Conservation (phyloP, 352 stramenopile species). For the Phytophthora brassicae region DNA sequence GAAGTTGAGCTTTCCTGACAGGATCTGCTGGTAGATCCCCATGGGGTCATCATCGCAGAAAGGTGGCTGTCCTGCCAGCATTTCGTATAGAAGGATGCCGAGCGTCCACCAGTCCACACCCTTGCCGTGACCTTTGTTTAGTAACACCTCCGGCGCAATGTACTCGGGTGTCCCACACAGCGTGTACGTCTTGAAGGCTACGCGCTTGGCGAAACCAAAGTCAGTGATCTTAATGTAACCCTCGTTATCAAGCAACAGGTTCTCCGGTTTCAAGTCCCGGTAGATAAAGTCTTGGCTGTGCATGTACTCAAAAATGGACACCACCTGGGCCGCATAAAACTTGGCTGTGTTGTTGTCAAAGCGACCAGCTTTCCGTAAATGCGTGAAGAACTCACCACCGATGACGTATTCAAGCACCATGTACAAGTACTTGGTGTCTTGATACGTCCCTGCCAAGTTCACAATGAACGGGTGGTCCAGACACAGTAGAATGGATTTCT, state of each 20-base stretch:
- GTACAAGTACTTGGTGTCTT: conserved; percentile 95
- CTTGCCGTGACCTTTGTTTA: conserved; percentile 89
- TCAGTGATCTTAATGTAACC: conserved; percentile 97
- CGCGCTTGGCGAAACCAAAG: conserved; percentile 93
- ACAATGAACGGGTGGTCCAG: conserved; percentile 97
- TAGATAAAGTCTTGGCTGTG: conserved; percentile 97
- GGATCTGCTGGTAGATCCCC: conserved; percentile 95
- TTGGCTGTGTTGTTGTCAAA: conserved; percentile 93
- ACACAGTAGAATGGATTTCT: conserved; percentile 94
- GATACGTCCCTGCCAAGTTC: conserved; percentile 93
- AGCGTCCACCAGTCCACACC: conserved; percentile 97
- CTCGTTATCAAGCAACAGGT: conserved; percentile 93
- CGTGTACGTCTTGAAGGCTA: conserved; percentile 95
- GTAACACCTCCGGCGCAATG: conserved; percentile 90
- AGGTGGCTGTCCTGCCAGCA: conserved; percentile 95
- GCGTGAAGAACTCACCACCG: conserved; percentile 97
- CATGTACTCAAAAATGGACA: conserved; percentile 97
- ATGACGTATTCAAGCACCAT: conserved; percentile 98
- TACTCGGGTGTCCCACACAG: conserved; percentile 94
- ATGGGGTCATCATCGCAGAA: conserved; percentile 97
- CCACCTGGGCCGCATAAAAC: conserved; percentile 94
- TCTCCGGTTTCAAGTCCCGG: conserved; percentile 96
- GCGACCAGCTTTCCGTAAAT: conserved; percentile 92
- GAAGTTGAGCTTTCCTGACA: conserved; percentile 94
- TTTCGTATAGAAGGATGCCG: conserved; percentile 97